Conservation (phyloP, 495 filamentous ascomycete species). For the Neurospora africana region DNA sequence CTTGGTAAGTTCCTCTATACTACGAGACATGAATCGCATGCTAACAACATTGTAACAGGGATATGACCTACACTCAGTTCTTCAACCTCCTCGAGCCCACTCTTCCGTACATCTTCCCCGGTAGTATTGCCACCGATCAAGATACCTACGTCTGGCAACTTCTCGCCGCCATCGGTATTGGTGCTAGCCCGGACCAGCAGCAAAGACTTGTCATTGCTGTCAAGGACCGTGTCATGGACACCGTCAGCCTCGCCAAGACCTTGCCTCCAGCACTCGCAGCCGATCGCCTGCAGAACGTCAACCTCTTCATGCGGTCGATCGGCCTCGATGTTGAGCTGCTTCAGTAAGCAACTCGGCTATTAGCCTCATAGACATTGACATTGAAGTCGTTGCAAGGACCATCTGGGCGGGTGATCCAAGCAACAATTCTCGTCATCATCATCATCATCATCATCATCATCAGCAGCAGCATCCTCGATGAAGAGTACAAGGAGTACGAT, state of each 20-base stretch:
- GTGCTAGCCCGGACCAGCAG: conserved; percentile 85
- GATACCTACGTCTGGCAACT: conserved; percentile 98
- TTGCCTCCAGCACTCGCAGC: conserved; percentile 75
- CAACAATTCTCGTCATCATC: background rate
- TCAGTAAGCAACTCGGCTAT: conserved; percentile 38
- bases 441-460: background rate
- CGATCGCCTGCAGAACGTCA: conserved; percentile 78
- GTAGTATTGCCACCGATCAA: conserved; percentile 66
- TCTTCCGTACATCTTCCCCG: conserved; percentile 76
- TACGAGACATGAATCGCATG: background rate
- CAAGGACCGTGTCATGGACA: conserved; percentile 98
- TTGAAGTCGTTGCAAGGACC: background rate
- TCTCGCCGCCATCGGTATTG: conserved; percentile 84
- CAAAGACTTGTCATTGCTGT: conserved; percentile 88
- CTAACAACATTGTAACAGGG: conserved; percentile 28
- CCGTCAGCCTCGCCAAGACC: conserved; percentile 73
- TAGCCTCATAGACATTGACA: background rate
- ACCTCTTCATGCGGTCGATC: conserved; percentile 96
- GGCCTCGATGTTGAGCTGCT: conserved; percentile 93
- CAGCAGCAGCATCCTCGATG: background rate
- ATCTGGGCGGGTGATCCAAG: conserved; percentile 1
- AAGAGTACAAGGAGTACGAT: background rate
- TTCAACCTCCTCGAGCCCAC: conserved; percentile 80
- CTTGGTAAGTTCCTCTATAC: conserved; percentile 51
- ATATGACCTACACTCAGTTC: conserved; percentile 62